phyloP scores from a whole-genome alignment of 371 early-diverging fungal species.

The Nematocida minor region DNA sequence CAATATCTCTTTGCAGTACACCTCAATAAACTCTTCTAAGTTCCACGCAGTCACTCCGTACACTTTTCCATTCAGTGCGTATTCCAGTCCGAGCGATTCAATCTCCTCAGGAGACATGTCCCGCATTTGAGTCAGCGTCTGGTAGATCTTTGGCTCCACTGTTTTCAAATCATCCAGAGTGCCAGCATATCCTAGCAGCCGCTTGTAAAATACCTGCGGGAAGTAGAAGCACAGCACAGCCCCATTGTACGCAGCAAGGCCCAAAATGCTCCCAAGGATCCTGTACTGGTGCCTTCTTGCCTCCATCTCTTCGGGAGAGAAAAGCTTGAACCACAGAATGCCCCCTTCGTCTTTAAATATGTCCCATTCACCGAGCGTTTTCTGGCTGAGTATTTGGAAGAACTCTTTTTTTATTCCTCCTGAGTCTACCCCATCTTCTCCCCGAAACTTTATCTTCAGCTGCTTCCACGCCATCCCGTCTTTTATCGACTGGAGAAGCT shows the following conservation, averaged over 20 bases:
- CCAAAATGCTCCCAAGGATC: conserved; percentile 69
- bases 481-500: conserved; percentile 50
- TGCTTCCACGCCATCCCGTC: conserved; percentile 60
- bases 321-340: conserved; percentile 67
- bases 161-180: conserved; percentile 69
- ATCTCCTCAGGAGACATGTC: conserved; percentile 69
- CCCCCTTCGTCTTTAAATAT: conserved; percentile 68
- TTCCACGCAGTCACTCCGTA: conserved; percentile 68
- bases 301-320: conserved; percentile 64
- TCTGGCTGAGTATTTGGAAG: conserved; percentile 68
- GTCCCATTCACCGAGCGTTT: conserved; percentile 55
- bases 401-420: conserved; percentile 73
- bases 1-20: conserved; percentile 74
- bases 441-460: conserved; percentile 64
- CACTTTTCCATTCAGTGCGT: conserved; percentile 10
- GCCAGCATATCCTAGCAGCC: conserved; percentile 70
- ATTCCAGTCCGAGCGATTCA: conserved; percentile 69
- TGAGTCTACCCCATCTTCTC: conserved; percentile 73
- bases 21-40: conserved; percentile 68
- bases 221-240: conserved; percentile 68
- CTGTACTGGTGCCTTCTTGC: conserved; percentile 64
- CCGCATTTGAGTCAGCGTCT: conserved; percentile 65
- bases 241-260: conserved; percentile 73
- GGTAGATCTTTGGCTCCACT: conserved; percentile 66
- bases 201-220: conserved; percentile 69